Evolutionary conservation across 2,329 filamentous ascomycete species (phyloP).

Genomic region (Colletotrichum gloeosporioides): DNA sequence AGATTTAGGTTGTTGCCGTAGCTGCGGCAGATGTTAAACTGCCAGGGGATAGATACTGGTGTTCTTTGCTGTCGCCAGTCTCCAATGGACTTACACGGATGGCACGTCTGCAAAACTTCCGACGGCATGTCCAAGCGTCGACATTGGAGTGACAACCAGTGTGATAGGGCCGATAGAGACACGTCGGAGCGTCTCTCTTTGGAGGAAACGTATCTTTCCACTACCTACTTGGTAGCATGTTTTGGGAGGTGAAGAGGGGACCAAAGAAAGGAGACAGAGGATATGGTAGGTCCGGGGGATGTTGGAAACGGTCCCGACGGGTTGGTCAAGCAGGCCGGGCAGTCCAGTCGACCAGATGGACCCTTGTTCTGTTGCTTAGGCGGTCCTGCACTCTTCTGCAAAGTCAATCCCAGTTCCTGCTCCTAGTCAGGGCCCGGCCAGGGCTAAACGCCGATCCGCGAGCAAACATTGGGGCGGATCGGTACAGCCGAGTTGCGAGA

Average conservation of each 20-base stretch:
- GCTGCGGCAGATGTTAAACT: neutral
- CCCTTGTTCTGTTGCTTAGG: slow-evolving; percentile 3
- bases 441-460: slow-evolving; percentile 7
- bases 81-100: slow-evolving; percentile 23
- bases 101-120: neutral
- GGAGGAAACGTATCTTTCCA: neutral
- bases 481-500: neutral
- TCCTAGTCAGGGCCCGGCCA: slow-evolving; percentile 4
- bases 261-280: neutral
- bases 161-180: slow-evolving; percentile 1
- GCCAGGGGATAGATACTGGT: neutral
- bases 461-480: slow-evolving; percentile 10
- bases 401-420: neutral
- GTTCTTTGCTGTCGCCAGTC: neutral
- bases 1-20: neutral
- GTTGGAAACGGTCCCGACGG: slow-evolving; percentile 14
- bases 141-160: neutral
- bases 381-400: neutral
- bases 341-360: slow-evolving; percentile 1
- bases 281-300: slow-evolving; percentile 8
- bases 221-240: neutral
- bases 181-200: slow-evolving; percentile 1
- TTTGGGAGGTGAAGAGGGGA: neutral
- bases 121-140: slow-evolving; percentile 2
- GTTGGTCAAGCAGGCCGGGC: slow-evolving; percentile 14